phyloP scores from a whole-genome alignment of 768 basidiomycete genomes.

The Hortiboletus flavorubellus region DNA sequence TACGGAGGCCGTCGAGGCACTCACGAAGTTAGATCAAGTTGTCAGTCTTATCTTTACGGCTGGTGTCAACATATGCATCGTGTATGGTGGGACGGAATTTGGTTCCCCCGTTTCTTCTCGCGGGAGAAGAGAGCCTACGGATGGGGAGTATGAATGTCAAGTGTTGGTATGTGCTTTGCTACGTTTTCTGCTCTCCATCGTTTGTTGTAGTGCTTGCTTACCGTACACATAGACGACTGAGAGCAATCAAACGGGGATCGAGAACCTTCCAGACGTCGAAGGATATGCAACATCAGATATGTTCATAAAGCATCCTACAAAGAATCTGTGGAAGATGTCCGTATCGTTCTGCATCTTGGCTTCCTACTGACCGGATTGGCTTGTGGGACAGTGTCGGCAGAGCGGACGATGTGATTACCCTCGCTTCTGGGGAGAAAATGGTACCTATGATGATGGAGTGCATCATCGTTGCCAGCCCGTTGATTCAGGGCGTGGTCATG shows the following conservation, averaged over 20 bases:
- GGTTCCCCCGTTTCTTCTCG: neutral
- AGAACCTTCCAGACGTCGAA: slow-evolving; percentile 38
- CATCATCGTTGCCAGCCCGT: neutral
- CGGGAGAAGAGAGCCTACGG: neutral
- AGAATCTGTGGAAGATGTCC: slow-evolving; percentile 37
- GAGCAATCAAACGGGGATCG: slow-evolving; percentile 6
- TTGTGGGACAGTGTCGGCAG: slow-evolving; percentile 33
- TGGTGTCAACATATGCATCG: neutral
- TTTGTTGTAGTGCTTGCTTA: neutral
- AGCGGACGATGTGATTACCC: neutral
- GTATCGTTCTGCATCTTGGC: neutral
- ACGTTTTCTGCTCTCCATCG: neutral
- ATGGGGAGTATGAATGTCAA: neutral
- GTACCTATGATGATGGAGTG: neutral
- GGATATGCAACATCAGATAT: slow-evolving; percentile 45
- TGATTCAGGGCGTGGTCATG: neutral
- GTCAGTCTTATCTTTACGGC: neutral
- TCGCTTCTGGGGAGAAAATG: neutral
- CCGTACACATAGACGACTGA: neutral
- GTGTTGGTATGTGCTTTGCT: neutral
- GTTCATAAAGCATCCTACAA: slow-evolving; percentile 42
- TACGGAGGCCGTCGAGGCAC: neutral
- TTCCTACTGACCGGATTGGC: neutral
- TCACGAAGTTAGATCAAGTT: neutral
- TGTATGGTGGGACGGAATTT: neutral